Base-by-base conservation (phyloP, 2,329 filamentous ascomycete genomes). In the Aspergillus novofumigatus region DNA sequence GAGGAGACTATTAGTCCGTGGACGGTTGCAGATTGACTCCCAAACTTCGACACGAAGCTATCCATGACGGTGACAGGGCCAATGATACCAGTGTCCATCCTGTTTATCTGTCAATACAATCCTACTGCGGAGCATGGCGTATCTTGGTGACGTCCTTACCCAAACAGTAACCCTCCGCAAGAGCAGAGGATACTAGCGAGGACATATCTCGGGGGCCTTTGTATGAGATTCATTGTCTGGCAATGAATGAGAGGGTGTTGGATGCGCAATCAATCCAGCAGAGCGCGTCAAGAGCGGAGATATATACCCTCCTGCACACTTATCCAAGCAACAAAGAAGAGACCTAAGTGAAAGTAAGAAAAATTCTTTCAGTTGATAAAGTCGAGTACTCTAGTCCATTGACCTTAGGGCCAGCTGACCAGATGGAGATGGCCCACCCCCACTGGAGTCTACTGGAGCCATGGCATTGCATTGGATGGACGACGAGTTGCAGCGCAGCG, bases 41-140 rank as follows among this genome's bases (percentile, higher is more conserved):
- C 83, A 49, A 86, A 81, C 3, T 76, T 75, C 2, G 70, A 55
- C 9, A 72, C 72, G 66, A 84, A 87, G 17, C 74, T 70, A 0
- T 74, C 63, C 84, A 87, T 87, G 2, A 79, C 77, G 0, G 84
- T 86, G 0, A 86, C 78, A 3, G 84, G 80, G 1, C 85, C 84
- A 53, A 86, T 84, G 26, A 77, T 81, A 9, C 83, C 82, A 0
- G 83, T 83, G 55, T 83, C 80, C 64, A 70, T 67, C 3, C 58
- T 62, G 21, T 21, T 21, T 25, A 32, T 4, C 9, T 25, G 26
- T 25, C 42, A 35, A 7, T 20, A 47, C 2, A 29, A 28, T n/a
- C 44, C 44, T 44, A 14, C 49, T 50, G 21, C 32, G 5, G 29
- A 41, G 10, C 10, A 35, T 35, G 54, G 20, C 1, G 38, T 17